Evolutionary conservation across 2,329 filamentous ascomycete genomes (phyloP).

Genomic region (Microcera coccophila): DNA sequence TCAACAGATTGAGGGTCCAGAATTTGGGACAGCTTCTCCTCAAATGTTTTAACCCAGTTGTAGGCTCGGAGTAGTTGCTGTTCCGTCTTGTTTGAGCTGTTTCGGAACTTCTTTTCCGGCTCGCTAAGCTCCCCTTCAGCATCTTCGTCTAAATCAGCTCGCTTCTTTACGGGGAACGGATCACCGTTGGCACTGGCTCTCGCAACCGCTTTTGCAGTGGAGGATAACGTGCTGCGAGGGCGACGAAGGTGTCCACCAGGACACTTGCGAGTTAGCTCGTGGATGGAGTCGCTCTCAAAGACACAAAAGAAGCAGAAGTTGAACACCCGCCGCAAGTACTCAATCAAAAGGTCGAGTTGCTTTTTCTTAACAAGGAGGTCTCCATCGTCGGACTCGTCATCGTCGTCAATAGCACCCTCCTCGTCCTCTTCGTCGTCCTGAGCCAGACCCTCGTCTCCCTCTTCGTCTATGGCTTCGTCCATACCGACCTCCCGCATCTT

Average conservation of each 20-base stretch:
- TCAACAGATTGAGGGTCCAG: slow-evolving; percentile 86
- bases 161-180: slow-evolving; percentile 79
- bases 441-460: slow-evolving; percentile 62
- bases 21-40: slow-evolving; percentile 92
- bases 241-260: slow-evolving; percentile 94
- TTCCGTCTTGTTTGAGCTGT: slow-evolving; percentile 70
- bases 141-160: slow-evolving; percentile 62
- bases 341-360: slow-evolving; percentile 89
- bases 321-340: slow-evolving; percentile 93
- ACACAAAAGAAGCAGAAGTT: slow-evolving; percentile 99
- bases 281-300: slow-evolving; percentile 95
- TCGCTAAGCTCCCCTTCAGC: slow-evolving; percentile 47
- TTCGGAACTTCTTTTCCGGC: slow-evolving; percentile 70
- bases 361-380: slow-evolving; percentile 92
- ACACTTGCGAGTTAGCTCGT: slow-evolving; percentile 93
- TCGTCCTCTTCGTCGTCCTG: slow-evolving; percentile 81
- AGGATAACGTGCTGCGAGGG: slow-evolving; percentile 79
- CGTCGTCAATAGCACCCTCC: slow-evolving; percentile 72
- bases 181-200: slow-evolving; percentile 78
- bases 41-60: slow-evolving; percentile 98
- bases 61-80: slow-evolving; percentile 91
- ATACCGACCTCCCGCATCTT: slow-evolving; percentile 57
- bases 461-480: slow-evolving; percentile 61
- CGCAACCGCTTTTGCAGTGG: slow-evolving; percentile 78
- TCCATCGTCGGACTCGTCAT: slow-evolving; percentile 87